phyloP scores from a whole-genome alignment of 78 protist genomes.

The Protostelium mycophagum region DNA sequence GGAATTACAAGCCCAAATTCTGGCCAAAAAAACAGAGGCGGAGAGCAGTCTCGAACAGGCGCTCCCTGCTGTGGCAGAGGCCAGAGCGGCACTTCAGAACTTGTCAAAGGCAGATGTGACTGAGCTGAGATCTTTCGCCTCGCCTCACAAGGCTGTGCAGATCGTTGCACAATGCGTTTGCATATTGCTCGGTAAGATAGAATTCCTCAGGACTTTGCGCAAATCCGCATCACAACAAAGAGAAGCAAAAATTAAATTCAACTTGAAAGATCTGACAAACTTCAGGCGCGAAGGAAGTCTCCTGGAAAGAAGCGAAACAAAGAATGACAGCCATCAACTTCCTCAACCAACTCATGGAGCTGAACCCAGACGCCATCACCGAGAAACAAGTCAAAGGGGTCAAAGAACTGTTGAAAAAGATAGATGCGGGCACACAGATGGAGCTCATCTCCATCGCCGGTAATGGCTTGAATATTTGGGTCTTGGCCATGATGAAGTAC shows the following conservation, averaged over 20 bases:
- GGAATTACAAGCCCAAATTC: conserved; percentile 42
- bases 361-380: conserved; percentile 50
- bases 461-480: conserved; percentile 61
- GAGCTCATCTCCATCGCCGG: conserved; percentile 51
- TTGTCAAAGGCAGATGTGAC: conserved; percentile 54
- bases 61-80: conserved; percentile 72
- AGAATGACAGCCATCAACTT: conserved; percentile 55
- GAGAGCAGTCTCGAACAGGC: conserved; percentile 67
- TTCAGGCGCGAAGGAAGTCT: conserved; percentile 11
- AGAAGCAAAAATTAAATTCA: no score
- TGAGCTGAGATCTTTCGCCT: conserved; percentile 61
- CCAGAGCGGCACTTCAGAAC: conserved; percentile 60
- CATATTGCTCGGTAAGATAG: neutral
- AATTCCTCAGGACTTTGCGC: conserved; percentile 63
- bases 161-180: neutral
- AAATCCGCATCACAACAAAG: conserved; percentile 64
- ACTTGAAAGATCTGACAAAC: no score
- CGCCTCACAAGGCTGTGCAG: conserved; percentile 75
- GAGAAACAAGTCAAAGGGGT: conserved; percentile 20
- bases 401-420: conserved; percentile 16
- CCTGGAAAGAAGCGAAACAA: conserved; percentile 74
- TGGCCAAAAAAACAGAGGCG: conserved; percentile 45
- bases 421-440: conserved; percentile 11
- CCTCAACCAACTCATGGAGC: conserved; percentile 35
- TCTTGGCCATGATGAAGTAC: conserved; percentile 55